Evolutionary conservation across 2,329 filamentous ascomycete species (phyloP).

Genomic region (Aspergillus pseudoviridinutans): DNA sequence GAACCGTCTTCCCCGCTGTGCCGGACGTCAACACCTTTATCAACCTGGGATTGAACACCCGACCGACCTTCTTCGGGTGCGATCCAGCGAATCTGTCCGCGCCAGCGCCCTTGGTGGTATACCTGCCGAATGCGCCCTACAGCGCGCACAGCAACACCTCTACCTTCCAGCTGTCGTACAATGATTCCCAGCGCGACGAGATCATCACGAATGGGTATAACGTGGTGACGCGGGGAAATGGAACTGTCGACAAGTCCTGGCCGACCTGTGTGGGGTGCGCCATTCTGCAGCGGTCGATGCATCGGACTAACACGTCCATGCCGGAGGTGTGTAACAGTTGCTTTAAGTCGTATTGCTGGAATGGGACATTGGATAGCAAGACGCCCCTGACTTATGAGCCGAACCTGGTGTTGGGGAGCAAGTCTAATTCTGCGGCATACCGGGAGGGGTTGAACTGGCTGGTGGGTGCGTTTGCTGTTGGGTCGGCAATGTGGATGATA

Average conservation of each 20-base stretch:
- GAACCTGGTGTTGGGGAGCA: not conserved
- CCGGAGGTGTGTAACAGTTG: slow-evolving; percentile 71
- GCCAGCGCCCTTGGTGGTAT: slow-evolving; percentile 61
- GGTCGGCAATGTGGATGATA: not conserved
- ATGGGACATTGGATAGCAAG: slow-evolving; percentile 61
- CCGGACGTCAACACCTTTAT: slow-evolving; percentile 75
- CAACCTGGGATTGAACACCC: slow-evolving; percentile 69
- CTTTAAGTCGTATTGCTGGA: slow-evolving; percentile 86
- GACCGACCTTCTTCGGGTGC: slow-evolving; percentile 79
- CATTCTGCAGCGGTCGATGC: slow-evolving; percentile 70
- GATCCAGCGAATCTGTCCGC: slow-evolving; percentile 46
- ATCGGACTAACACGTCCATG: slow-evolving; percentile 63
- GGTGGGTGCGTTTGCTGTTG: not conserved
- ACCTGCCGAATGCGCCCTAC: slow-evolving; percentile 84
- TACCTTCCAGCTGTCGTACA: slow-evolving; percentile 68
- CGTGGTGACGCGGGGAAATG: slow-evolving; percentile 77
- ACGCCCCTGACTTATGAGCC: slow-evolving; percentile 42
- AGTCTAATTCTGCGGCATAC: not conserved
- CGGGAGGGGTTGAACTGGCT: not conserved
- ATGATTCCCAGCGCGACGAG: slow-evolving; percentile 62
- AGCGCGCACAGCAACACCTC: slow-evolving; percentile 71
- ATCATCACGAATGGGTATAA: slow-evolving; percentile 86
- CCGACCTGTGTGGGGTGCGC: slow-evolving; percentile 83
- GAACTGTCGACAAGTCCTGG: slow-evolving; percentile 71
- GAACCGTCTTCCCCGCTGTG: slow-evolving; percentile 66